Evolutionary conservation across 2,329 filamentous ascomycete genomes (phyloP), one percentile per base, ranked within the genome.

Genomic region (Colletotrichum tamarilloi): DNA sequence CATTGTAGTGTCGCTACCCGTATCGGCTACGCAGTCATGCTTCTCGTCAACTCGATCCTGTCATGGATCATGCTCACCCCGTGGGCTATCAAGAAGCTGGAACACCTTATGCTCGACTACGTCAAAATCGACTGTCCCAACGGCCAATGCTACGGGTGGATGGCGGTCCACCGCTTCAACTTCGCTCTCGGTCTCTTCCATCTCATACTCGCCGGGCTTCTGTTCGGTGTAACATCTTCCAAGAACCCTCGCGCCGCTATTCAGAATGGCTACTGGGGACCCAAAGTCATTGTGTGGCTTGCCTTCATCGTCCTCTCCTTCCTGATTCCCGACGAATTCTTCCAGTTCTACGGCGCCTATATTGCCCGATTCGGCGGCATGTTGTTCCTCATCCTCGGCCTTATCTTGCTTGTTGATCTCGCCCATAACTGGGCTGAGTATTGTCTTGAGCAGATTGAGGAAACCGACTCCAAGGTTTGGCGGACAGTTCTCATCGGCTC

Each of bases 21-120:
- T 87, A 97, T 98, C 85, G 96, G 94, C 80, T 98, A 98, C 82
- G 95, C 97, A 76, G 91, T 98, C 80, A 93, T 99, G 75, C 93
- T 99, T 68, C 92, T 99, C 77, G 85, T 98, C 84, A 99, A 99
- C 88, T 98, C 96, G 72, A 98, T 98, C 76, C 83, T 98, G 64
- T 96, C 97, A 46, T 99, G 97, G 97, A 94, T 99, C 78, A 98
- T 98, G 95, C 95, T 99, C 85, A 99, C 97, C 26, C 94, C 95
- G 66, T 99, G 97, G 97, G 97, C 97, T 42, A 94, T 99, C 81
- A 94, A 98, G 79, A 98, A 98, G 82, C 88, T 99, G 6, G 92
- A 98, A 84, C 91, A 97, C 76, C 87, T 98, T 67, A 97, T 95
- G 14, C 89, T 99, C 76, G 95, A 98, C 84, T 98, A 98, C 81